Conservation (phyloP, 495 filamentous ascomycete species). For the Xylaria flabelliformis region DNA sequence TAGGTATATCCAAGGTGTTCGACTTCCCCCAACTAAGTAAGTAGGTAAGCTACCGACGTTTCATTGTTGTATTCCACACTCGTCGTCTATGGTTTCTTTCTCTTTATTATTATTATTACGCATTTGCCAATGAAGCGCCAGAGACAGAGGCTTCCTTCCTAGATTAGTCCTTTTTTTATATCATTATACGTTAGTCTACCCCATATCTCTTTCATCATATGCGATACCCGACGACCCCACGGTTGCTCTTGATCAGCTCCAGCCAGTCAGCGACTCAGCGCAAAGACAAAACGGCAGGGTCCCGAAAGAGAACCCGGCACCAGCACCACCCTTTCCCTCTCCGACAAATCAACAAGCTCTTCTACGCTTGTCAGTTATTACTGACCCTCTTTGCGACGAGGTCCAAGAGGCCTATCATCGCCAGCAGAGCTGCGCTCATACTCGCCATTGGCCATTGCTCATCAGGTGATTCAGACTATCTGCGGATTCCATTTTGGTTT, state of each 20-base stretch:
- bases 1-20: background rate
- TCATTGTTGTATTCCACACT: constrained; percentile 13
- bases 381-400: constrained; percentile 46
- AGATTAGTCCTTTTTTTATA: constrained; percentile 6
- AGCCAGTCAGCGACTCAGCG: constrained; percentile 43
- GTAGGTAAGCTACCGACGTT: constrained; percentile 4
- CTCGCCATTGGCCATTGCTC: constrained; percentile 50
- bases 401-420: constrained; percentile 54
- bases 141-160: constrained; percentile 9
- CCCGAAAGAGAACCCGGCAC: constrained; percentile 27
- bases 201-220: constrained; percentile 17
- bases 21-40: background rate
- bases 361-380: constrained; percentile 39
- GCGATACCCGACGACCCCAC: constrained; percentile 20
- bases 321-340: constrained; percentile 26
- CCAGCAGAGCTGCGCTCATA: constrained; percentile 42
- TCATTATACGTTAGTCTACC: constrained; percentile 1
- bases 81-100: background rate
- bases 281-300: constrained; percentile 39
- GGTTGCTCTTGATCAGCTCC: constrained; percentile 30
- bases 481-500: constrained; percentile 55
- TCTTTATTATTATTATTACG: constrained; percentile 9
- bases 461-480: constrained; percentile 58
- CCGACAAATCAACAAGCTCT: constrained; percentile 55
- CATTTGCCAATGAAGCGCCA: background rate